Base-by-base conservation (phyloP, 2,329 filamentous ascomycete species). In the Calonectria ilicicola region DNA sequence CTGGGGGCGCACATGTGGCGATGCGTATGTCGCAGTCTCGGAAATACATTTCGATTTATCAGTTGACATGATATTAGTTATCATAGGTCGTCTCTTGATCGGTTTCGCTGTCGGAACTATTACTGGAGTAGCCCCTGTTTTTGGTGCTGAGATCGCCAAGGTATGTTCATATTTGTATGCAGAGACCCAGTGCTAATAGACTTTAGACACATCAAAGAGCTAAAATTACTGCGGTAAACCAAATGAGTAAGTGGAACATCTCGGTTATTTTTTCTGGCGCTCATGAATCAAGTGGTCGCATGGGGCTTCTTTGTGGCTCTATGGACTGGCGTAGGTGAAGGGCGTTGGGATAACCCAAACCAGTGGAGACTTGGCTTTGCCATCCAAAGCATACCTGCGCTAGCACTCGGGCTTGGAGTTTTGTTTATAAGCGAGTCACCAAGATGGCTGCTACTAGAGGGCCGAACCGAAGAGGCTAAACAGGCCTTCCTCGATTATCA, bases 301-400 rank as follows among this genome's bases (percentile, higher is more conserved):
- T 85, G 84, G 84, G 84, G 83, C 0, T 85, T 85, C 74, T 85
- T 85, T 38, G 79, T 85, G 2, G 83, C 83, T 1, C 77, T 85
- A 0, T 85, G 83, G 83, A 84, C 83, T 0, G 83, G 83, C 2
- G 83, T 85, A 0, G 83, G 82, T 7, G 83, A 85, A 72, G 82
- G 83, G 0, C 80, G 80, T 67, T 85, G 83, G 83, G 70, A 82
- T 0, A 84, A 81, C 14, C 58, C 80, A 10, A 84, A 85, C 66
- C 83, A 85, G 49, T 85, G 83, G 83, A 77, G 83, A 7, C 79
- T 85, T 3, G 83, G 83, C 0, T 85, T 85, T 27, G 83, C 83
- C 1, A 83, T 85, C 3, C 77, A 79, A 53, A 80, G 79, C 1
- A 77, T 85, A 4, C 83, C 84, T 0, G 81, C 83, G 1, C 77